These are phyloP conservation scores for Agaricus subrufescens DNA, from an alignment of 768 basidiomycete genomes.

Conservation along the genomic window DNA sequence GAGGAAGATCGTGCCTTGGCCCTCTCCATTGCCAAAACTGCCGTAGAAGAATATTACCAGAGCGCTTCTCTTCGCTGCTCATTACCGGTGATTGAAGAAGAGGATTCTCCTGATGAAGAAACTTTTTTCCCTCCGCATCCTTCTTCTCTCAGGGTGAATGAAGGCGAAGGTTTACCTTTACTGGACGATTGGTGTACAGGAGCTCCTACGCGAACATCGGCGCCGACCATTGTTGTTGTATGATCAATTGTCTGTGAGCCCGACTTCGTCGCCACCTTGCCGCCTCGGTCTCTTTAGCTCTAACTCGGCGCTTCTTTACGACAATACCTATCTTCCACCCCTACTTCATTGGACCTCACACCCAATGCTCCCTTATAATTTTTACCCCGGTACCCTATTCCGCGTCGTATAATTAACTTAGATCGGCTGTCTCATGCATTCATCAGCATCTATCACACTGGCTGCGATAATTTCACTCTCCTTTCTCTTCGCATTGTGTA, in stretches of 20 bases:
- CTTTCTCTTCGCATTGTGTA: background rate
- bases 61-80: slow-evolving; percentile 4
- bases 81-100: slow-evolving; percentile 10
- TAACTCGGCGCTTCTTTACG: background rate
- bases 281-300: background rate
- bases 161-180: slow-evolving; percentile 34
- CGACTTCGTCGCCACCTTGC: background rate
- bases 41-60: slow-evolving; percentile 6
- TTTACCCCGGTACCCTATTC: background rate
- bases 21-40: slow-evolving; percentile 8
- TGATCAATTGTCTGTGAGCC: background rate
- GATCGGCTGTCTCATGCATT: no score
- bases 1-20: slow-evolving; percentile 14
- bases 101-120: slow-evolving; percentile 2
- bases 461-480: background rate
- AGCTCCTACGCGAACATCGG: slow-evolving; percentile 16
- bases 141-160: slow-evolving; percentile 5
- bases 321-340: background rate
- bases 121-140: background rate
- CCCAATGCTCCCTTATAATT: background rate
- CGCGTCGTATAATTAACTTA: background rate
- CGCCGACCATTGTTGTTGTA: background rate
- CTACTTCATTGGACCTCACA: background rate
- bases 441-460: no score
- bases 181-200: slow-evolving; percentile 37